phyloP scores from a whole-genome alignment of 306 rosid species.

The Ziziphus jujuba region DNA sequence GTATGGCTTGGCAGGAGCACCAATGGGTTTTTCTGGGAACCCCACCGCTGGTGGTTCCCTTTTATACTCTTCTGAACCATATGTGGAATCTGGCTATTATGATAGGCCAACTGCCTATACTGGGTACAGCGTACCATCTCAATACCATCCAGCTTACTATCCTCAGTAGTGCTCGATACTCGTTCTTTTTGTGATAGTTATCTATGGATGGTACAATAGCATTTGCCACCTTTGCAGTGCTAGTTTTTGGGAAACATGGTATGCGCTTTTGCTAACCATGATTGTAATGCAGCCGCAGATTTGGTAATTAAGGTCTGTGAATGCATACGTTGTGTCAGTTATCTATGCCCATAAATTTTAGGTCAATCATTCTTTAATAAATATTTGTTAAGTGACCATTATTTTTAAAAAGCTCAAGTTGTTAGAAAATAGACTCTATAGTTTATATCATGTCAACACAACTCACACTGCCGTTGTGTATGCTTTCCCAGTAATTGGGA shows the following conservation, averaged over 20 bases:
- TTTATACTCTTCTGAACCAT: constrained; percentile 40
- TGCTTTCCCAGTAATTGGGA: too few relatives aligned
- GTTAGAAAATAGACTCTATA: too few relatives aligned
- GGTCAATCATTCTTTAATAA: background rate
- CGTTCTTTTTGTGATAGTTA: constrained; percentile 25
- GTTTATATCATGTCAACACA: too few relatives aligned
- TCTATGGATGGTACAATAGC: constrained; percentile 32
- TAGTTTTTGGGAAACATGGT: constrained; percentile 29
- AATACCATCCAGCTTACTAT: constrained; percentile 50
- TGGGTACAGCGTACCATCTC: constrained; percentile 51
- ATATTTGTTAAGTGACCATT: background rate
- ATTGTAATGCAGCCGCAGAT: constrained; percentile 31
- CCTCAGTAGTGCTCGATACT: constrained; percentile 45
- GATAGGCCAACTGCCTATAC: constrained; percentile 43
- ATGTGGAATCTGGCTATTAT: constrained; percentile 43
- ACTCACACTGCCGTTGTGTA: too few relatives aligned
- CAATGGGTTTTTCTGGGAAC: constrained; percentile 48
- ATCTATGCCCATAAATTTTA: background rate
- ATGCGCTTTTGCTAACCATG: constrained; percentile 32
- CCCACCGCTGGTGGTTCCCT: constrained; percentile 47
- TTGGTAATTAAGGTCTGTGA: constrained; percentile 40
- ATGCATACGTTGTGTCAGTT: constrained; percentile 29
- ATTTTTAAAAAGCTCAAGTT: too few relatives aligned
- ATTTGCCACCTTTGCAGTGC: constrained; percentile 24
- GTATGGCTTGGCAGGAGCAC: constrained; percentile 51